Evolutionary conservation across 305 asterid genomes (phyloP).

Genomic region (Petunia hybrid): DNA sequence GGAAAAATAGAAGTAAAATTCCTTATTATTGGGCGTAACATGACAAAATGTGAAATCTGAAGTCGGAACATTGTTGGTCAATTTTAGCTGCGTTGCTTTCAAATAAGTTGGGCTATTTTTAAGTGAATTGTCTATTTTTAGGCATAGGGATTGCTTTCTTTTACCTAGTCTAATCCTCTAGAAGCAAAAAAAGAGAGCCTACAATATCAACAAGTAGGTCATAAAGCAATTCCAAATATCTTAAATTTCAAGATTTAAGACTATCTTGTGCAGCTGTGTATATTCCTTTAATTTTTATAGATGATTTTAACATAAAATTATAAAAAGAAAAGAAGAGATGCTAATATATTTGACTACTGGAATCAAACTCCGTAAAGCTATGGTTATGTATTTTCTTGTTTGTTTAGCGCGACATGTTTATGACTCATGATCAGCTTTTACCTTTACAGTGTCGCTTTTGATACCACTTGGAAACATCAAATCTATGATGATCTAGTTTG

Average conservation of each 20-base stretch:
- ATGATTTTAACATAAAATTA: too few relatives aligned
- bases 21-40: not conserved
- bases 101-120: not conserved
- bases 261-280: too few relatives aligned
- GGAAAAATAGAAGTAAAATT: not conserved
- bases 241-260: too few relatives aligned
- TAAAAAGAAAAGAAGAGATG: not conserved
- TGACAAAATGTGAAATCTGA: not conserved
- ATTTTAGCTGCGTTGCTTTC: constrained; percentile 5
- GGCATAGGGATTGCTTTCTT: not conserved
- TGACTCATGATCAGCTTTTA: not conserved
- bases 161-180: constrained; percentile 9
- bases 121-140: not conserved
- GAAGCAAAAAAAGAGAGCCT: not conserved
- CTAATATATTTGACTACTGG: too few relatives aligned
- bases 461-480: not conserved
- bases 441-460: not conserved
- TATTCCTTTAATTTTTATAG: too few relatives aligned
- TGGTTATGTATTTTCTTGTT: not conserved
- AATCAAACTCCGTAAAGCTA: too few relatives aligned
- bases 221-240: too few relatives aligned
- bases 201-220: not conserved
- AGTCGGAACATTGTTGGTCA: constrained; percentile 1
- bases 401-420: not conserved
- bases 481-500: not conserved